A percentile compares a stretch with the other conserved stretches of the same genome.
Conservation (phyloP, 106 monocot species). For the Triglochin maritima region DNA sequence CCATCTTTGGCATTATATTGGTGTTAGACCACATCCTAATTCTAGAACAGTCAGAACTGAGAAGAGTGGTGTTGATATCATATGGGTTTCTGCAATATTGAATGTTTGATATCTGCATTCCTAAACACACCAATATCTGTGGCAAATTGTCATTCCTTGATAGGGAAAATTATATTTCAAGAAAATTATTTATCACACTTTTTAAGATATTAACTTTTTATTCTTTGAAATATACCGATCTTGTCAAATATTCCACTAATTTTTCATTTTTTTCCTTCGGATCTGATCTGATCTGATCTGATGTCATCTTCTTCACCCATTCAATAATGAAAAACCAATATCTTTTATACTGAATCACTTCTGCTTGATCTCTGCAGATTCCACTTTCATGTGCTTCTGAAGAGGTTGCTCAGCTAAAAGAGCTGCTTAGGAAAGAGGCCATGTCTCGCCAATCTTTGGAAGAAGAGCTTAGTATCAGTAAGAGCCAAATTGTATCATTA, state of each 20-base stretch:
- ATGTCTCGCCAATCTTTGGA: conserved; percentile 45
- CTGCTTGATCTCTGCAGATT: conserved; percentile 4
- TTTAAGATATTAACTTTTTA: neutral
- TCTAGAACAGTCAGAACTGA: too few relatives aligned
- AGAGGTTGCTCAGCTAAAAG: conserved; percentile 36
- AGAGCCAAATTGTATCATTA: conserved; percentile 48
- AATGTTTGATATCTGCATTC: too few relatives aligned
- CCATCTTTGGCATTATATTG: too few relatives aligned
- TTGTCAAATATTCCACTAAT: neutral
- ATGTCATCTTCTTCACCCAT: neutral
- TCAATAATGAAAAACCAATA: neutral
- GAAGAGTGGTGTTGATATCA: too few relatives aligned
- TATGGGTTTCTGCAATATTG: too few relatives aligned
- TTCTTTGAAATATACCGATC: neutral
- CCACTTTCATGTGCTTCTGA: conserved; percentile 24
- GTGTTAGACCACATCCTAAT: too few relatives aligned
- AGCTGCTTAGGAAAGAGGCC: conserved; percentile 50
- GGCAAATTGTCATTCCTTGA: too few relatives aligned
- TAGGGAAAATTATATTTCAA: too few relatives aligned
- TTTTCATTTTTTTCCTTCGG: neutral
- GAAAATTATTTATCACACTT: too few relatives aligned
- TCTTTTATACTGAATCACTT: neutral
- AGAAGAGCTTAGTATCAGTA: conserved; percentile 53
- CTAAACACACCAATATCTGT: too few relatives aligned
- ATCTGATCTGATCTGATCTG: neutral